Base-by-base conservation (phyloP, 139 green algal species). In the Ettlia oleoabundans region DNA sequence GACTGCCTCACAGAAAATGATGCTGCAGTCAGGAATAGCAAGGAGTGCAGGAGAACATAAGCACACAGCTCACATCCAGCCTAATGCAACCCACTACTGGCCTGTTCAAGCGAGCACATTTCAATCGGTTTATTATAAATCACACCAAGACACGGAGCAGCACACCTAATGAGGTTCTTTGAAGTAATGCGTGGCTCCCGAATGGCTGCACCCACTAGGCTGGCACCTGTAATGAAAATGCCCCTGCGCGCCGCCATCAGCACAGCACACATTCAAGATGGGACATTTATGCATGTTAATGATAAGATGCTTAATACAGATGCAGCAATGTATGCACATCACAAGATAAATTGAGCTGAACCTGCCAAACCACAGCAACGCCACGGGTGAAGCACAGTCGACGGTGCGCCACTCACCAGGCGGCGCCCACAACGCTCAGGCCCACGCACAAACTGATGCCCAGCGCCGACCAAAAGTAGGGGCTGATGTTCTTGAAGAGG, bases 131-230 rank as follows among this genome's bases (percentile, higher is more conserved):
- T n/a, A n/a, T n/a, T n/a, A n/a, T n/a, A n/a, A n/a, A n/a, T n/a
- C n/a, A n/a, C n/a, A n/a, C n/a, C n/a, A n/a, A n/a, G n/a, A n/a
- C n/a, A n/a, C n/a, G n/a, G n/a, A n/a, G n/a, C n/a, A n/a, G n/a
- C n/a, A n/a, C n/a, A n/a, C n/a, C n/a, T n/a, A n/a, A 99, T 99
- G 21, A 99, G 87, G 80, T 99, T 99, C 86, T 99, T 99, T 42
- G 92, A 97, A 0, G 97, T 99, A 83, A 99, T 99, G 30, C 97
- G 84, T 2, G 97, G 97, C 75, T 94, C 94, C 4, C 95, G 86
- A 10, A 99, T 94, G 8, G 95, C 96, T n/a, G 92, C 97, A 51
- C 97, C 97, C 3, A 99, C 82, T 73, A 99, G 83, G 76, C 92
- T 98, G 76, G 92, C 95, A n/a, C 97, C 97, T 2, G 97, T 99